Evolutionary conservation across 2,329 filamentous ascomycete genomes (phyloP), one percentile per base, ranked within the genome.

Genomic region (Alternaria conjuncta): DNA sequence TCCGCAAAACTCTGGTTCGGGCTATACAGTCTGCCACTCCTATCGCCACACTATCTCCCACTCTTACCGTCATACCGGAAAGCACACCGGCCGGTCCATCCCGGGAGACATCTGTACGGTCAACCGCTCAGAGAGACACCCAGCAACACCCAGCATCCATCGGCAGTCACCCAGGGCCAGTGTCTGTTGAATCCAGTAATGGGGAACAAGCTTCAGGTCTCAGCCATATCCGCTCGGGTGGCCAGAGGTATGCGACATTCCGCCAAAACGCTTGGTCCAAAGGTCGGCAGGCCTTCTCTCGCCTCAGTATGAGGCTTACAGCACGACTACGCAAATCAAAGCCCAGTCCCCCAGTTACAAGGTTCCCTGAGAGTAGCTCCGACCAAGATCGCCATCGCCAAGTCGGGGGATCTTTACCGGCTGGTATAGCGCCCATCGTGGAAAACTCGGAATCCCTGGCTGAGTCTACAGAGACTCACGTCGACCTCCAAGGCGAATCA

Each of bases 11-110:
- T 8, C 59, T 77, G 8, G 28, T 71, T 21, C 55, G 68, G 10
- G 71, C 72, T 43, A 67, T 77, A n/a, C 66, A 71, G 23, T 62
- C 67, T 11, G 58, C 69, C 21, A 69, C 63, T 13, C 50, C 64
- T 4, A 56, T 72, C 23, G 71, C 63, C n/a, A 58, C 67, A 11
- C 61, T 72, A 5, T 67, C 69, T 57, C 45, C 68, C 11, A 55
- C 55, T 43, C 67, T 72, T 49, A 36, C 69, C 9, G 62, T 28
- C 47, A 67, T 71, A 32, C 67, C 70, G 12, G 70, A 71, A 47
- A 51, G 45, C 10, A 47, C 66, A n/a, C 65, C 68, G 28, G 15
- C 49, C 15, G 46, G 43, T 36, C 62, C 57, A 32, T 69, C 68
- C 23, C 63, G 66, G 15, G 63, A 65, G 53, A 61, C 55, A 11